Percentiles rank a stretch among this genome's conserved stretches.
Conservation (phyloP, 495 filamentous ascomycete genomes). For the Neurospora sp. region DNA sequence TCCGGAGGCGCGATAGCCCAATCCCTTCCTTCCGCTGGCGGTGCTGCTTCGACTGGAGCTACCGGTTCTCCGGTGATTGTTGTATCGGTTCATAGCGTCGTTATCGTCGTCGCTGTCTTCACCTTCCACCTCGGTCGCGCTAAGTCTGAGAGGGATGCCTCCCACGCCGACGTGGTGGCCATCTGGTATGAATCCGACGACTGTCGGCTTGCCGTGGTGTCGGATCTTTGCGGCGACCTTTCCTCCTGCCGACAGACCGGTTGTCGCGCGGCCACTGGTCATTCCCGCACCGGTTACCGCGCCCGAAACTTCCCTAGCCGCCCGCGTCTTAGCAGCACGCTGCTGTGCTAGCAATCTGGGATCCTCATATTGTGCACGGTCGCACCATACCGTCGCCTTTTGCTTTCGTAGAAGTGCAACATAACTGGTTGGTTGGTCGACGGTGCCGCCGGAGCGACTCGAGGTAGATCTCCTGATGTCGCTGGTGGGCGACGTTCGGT, state of each 20-base stretch:
- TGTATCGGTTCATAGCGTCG: slow-evolving; percentile 36
- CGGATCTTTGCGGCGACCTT: slow-evolving; percentile 65
- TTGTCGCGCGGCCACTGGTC: slow-evolving; percentile 44
- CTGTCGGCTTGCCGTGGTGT: slow-evolving; percentile 64
- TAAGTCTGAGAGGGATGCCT: slow-evolving; percentile 80
- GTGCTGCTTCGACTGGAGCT: slow-evolving; percentile 70
- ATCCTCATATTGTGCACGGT: slow-evolving; percentile 88
- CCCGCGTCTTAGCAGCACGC: slow-evolving; percentile 71
- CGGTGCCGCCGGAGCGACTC: slow-evolving; percentile 55
- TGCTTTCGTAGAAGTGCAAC: slow-evolving; percentile 91
- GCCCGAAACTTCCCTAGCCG: slow-evolving; percentile 64
- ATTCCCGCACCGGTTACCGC: slow-evolving; percentile 12
- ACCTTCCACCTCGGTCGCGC: slow-evolving; percentile 88
- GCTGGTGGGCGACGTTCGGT: slow-evolving; percentile 40
- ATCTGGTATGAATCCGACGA: slow-evolving; percentile 59
- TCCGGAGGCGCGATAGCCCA: slow-evolving; percentile 43
- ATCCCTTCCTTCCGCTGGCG: slow-evolving; percentile 53
- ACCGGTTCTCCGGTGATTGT: slow-evolving; percentile 64
- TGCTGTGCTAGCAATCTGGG: slow-evolving; percentile 71
- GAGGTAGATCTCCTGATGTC: slow-evolving; percentile 68
- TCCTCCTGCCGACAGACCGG: slow-evolving; percentile 41
- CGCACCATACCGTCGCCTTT: slow-evolving; percentile 98
- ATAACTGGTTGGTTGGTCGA: slow-evolving; percentile 58
- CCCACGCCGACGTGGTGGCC: slow-evolving; percentile 61
- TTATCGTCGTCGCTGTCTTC: slow-evolving; percentile 71